A percentile compares a stretch with the other conserved stretches of the same genome.
Conservation (phyloP, 176 grass and related monocot genomes). For the Cenchrus americanus region DNA sequence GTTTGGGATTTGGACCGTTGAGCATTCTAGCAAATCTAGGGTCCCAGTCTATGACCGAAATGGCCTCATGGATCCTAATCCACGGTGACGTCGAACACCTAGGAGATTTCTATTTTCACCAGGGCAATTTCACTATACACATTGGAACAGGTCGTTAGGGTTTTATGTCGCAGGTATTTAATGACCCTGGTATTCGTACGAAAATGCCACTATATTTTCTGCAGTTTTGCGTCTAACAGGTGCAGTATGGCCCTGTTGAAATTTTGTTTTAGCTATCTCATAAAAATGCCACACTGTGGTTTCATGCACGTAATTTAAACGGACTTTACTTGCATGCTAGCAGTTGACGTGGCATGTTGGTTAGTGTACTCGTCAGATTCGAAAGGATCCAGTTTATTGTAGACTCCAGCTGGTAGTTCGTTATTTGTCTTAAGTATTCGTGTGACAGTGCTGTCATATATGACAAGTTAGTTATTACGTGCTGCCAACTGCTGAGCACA, state of each 20-base stretch:
- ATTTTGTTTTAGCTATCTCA: neutral
- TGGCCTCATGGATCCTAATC: neutral
- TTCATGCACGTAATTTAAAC: neutral
- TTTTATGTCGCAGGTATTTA: conserved; percentile 33
- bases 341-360: neutral
- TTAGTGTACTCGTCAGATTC: neutral
- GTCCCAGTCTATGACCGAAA: neutral
- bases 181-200: neutral
- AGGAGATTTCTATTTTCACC: neutral
- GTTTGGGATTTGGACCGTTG: conserved; percentile 33
- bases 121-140: neutral
- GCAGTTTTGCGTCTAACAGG: neutral
- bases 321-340: neutral
- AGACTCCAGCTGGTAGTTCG: neutral
- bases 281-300: neutral
- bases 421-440: neutral
- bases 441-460: conserved; percentile 9
- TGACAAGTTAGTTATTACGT: neutral
- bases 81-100: neutral
- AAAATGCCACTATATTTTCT: conserved; percentile 12
- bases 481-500: neutral
- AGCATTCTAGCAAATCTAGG: conserved; percentile 27
- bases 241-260: neutral
- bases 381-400: neutral
- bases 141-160: conserved; percentile 44